Conservation (phyloP, 176 grass and related monocot species). For the Zizania latifolia region DNA sequence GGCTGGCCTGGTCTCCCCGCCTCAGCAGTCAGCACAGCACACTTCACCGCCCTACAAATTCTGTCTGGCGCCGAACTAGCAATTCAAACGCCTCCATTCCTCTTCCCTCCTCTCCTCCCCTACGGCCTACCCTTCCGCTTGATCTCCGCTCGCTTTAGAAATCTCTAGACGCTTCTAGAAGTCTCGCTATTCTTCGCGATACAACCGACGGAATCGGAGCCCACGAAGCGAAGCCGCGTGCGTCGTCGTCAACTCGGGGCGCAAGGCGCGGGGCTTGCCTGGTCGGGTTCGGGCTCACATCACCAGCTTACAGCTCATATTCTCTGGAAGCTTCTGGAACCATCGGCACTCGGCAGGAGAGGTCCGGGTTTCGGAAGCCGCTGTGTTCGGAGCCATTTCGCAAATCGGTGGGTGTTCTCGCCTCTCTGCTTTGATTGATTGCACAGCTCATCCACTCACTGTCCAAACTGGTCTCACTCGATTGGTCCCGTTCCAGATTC, state of each 20-base stretch:
- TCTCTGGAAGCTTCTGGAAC: constrained; percentile 5
- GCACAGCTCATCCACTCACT: not conserved
- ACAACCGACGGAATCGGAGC: not conserved
- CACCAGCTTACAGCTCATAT: not conserved
- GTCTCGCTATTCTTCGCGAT: not conserved
- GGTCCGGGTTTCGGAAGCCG: not conserved
- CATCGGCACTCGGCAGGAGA: not conserved
- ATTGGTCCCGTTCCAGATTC: not conserved
- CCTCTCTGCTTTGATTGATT: not conserved
- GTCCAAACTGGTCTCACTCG: not conserved
- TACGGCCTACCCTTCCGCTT: not conserved
- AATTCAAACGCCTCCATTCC: not conserved
- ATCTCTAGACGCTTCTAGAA: not conserved
- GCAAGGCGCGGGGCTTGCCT: not conserved
- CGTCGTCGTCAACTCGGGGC: not conserved
- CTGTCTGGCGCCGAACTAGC: not conserved
- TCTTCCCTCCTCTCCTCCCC: too few species aligned
- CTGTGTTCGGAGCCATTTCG: not conserved
- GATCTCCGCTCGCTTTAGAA: not conserved
- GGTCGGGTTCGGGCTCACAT: not conserved
- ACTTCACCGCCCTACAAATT: not conserved
- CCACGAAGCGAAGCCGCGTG: not conserved
- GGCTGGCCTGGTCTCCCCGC: not conserved
- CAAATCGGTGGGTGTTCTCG: constrained; percentile 5
- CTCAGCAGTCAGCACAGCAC: too few species aligned